A percentile compares a stretch with the other conserved stretches of the same genome.
phyloP scores from a whole-genome alignment of 345 rosid genomes.

The Cardamine chenopodiifolia region DNA sequence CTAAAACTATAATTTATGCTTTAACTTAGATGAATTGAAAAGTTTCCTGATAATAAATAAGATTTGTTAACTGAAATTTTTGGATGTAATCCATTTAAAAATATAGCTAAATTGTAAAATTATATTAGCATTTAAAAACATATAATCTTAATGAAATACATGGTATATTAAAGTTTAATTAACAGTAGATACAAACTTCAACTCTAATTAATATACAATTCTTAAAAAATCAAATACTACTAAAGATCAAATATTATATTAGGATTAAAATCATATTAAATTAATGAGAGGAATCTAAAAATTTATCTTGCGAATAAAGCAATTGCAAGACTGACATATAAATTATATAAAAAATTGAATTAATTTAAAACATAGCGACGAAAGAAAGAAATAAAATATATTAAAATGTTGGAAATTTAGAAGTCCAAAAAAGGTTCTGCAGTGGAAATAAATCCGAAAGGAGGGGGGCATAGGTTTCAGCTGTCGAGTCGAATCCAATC shows the following conservation, averaged over 20 bases:
- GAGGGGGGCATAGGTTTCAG: constrained; percentile 44
- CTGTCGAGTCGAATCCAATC: constrained; percentile 36
- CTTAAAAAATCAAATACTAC: neutral
- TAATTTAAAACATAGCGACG: neutral
- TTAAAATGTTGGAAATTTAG: neutral
- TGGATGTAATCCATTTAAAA: neutral
- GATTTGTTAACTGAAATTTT: neutral
- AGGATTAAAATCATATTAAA: neutral
- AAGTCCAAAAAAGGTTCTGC: constrained; percentile 43
- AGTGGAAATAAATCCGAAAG: constrained; percentile 41
- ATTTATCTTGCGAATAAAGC: constrained; percentile 19
- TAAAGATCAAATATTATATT: neutral
- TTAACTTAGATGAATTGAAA: neutral
- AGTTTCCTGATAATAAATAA: neutral
- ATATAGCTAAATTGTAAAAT: neutral
- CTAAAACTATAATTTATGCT: neutral
- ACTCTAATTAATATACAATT: neutral
- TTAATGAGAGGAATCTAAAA: neutral
- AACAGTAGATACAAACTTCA: neutral
- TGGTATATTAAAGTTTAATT: neutral
- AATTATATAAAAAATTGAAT: too few relatives aligned
- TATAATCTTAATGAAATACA: neutral
- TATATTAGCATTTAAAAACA: neutral
- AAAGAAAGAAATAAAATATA: constrained; percentile 5
- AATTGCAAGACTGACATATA: neutral